phyloP scores from a whole-genome alignment of 352 stramenopile genomes.

The Pythium monospermum region DNA sequence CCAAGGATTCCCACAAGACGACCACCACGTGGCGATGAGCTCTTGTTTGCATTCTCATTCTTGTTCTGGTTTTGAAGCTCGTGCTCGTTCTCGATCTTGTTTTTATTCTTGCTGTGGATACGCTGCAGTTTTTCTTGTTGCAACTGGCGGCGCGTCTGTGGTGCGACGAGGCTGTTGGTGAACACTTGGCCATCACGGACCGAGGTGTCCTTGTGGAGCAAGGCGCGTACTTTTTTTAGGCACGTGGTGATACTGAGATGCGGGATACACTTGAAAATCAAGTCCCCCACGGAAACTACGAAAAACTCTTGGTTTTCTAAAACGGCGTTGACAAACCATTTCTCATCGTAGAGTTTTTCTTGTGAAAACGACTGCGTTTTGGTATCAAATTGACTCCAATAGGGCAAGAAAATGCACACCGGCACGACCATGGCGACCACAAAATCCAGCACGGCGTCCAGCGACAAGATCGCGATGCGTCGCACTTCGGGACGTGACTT shows the following conservation, averaged over 20 bases:
- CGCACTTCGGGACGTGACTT: slow-evolving; percentile 9
- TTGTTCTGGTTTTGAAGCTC: too few relatives aligned
- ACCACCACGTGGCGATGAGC: too few relatives aligned
- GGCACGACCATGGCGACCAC: slow-evolving; percentile 22
- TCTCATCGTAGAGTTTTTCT: slow-evolving; percentile 32
- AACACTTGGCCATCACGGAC: too few relatives aligned
- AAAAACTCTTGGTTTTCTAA: slow-evolving; percentile 42
- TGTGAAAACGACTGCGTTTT: slow-evolving; percentile 25
- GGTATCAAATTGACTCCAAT: slow-evolving; percentile 25
- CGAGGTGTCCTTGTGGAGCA: slow-evolving; percentile 17
- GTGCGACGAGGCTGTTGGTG: too few relatives aligned
- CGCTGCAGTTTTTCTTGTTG: slow-evolving; percentile 8
- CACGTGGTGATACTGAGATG: slow-evolving; percentile 22
- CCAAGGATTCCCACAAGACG: too few relatives aligned
- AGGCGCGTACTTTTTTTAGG: slow-evolving; percentile 17
- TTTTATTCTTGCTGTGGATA: too few relatives aligned
- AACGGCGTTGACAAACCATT: slow-evolving; percentile 33
- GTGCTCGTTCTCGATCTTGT: too few relatives aligned
- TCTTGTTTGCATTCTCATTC: too few relatives aligned
- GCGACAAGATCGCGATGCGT: slow-evolving; percentile 23
- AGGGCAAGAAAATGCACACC: slow-evolving; percentile 35
- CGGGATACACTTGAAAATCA: slow-evolving; percentile 21
- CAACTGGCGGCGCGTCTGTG: neutral
- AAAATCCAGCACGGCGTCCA: slow-evolving; percentile 27
- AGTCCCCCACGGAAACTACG: slow-evolving; percentile 13